Conservation (phyloP, 176 grass and related monocot genomes). For the Microstegium vimineum region DNA sequence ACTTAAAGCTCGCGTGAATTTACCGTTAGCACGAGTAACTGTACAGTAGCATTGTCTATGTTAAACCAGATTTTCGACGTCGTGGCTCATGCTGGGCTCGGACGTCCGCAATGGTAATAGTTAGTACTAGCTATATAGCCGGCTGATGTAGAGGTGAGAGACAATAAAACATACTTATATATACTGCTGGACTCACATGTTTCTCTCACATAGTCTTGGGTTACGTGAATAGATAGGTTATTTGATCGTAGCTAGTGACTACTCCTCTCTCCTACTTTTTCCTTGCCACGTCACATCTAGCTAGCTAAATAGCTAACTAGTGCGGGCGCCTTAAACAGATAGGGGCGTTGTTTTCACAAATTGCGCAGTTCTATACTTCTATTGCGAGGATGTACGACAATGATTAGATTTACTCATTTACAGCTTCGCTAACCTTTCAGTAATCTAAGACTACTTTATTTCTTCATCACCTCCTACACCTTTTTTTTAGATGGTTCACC, state of each 20-base stretch:
- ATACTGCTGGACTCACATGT: too few species aligned
- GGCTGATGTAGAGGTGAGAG: too few species aligned
- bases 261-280: too few species aligned
- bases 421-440: not conserved
- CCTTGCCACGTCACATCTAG: too few species aligned
- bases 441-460: not conserved
- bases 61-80: not conserved
- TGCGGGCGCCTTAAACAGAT: too few species aligned
- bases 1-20: not conserved
- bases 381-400: not conserved
- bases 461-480: not conserved
- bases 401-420: not conserved
- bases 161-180: too few species aligned
- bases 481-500: not conserved
- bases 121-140: too few species aligned
- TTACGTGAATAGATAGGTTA: too few species aligned
- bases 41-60: not conserved
- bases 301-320: too few species aligned
- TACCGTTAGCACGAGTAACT: not conserved
- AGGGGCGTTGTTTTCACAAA: not conserved
- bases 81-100: not conserved
- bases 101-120: too few species aligned
- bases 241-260: too few species aligned
- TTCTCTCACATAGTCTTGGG: too few species aligned
- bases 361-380: not conserved